phyloP scores from a whole-genome alignment of 1,139 yeast genomes.

The Insectozyma bohioensis region DNA sequence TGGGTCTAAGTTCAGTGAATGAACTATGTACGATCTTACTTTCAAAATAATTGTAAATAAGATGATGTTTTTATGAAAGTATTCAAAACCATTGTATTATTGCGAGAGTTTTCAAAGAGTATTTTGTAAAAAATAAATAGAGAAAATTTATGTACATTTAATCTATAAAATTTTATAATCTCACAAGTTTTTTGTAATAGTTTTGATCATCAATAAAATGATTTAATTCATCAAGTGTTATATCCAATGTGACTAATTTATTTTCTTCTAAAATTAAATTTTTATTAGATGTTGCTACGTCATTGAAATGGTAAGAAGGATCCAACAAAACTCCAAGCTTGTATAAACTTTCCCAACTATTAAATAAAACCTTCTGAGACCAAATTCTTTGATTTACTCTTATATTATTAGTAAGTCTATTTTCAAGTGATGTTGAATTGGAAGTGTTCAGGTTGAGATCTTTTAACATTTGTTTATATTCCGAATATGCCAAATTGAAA shows the following conservation, averaged over 20 bases:
- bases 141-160: background rate
- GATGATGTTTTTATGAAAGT: too few species aligned
- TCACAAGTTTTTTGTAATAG: slow-evolving; percentile 33
- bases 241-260: slow-evolving; percentile 48
- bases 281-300: slow-evolving; percentile 22
- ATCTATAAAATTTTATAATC: slow-evolving; percentile 4
- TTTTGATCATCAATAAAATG: slow-evolving; percentile 29
- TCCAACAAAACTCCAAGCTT: slow-evolving; percentile 38
- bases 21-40: too few species aligned
- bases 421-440: slow-evolving; percentile 33
- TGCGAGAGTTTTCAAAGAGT: too few species aligned
- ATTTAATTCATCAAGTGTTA: slow-evolving; percentile 45
- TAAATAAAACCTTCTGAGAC: slow-evolving; percentile 48
- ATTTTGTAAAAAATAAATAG: too few species aligned
- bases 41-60: too few species aligned
- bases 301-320: slow-evolving; percentile 7
- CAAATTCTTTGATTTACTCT: slow-evolving; percentile 46
- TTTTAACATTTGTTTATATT: slow-evolving; percentile 61
- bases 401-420: slow-evolving; percentile 31
- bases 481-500: slow-evolving; percentile 76
- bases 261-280: slow-evolving; percentile 41
- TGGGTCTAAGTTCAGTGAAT: too few species aligned
- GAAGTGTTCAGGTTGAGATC: slow-evolving; percentile 40
- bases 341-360: slow-evolving; percentile 55
- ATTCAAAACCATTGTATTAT: too few species aligned